Conservation (phyloP, 192 early-diverging fungal species). For the Lunasporangiospora selenospora region DNA sequence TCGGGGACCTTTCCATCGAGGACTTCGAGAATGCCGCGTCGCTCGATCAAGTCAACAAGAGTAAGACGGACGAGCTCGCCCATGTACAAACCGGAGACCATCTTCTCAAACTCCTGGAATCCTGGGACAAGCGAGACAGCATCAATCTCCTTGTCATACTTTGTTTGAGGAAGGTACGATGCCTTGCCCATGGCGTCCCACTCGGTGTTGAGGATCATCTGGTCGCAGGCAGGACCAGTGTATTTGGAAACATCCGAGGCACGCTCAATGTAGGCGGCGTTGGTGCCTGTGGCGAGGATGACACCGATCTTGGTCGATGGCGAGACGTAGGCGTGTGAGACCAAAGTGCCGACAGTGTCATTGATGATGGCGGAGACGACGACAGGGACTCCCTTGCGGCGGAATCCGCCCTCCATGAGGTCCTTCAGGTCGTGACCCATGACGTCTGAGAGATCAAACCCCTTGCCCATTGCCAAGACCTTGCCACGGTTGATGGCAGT, state of each 20-base stretch:
- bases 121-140: constrained; percentile 77
- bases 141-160: constrained; percentile 88
- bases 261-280: constrained; percentile 94
- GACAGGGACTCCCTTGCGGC: constrained; percentile 74
- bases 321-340: constrained; percentile 87
- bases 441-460: constrained; percentile 77
- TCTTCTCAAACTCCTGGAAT: constrained; percentile 95
- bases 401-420: constrained; percentile 83
- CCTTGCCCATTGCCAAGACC: constrained; percentile 78
- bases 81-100: constrained; percentile 94
- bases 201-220: constrained; percentile 97
- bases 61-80: constrained; percentile 89
- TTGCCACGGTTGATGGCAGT: constrained; percentile 59
- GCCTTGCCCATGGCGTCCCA: constrained; percentile 86
- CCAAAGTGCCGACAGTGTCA: constrained; percentile 94
- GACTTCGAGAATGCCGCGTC: constrained; percentile 76
- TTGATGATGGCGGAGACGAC: constrained; percentile 93
- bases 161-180: constrained; percentile 80
- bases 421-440: constrained; percentile 87
- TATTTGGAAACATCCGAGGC: constrained; percentile 78
- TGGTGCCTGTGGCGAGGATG: constrained; percentile 95
- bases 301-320: constrained; percentile 83
- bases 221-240: constrained; percentile 55
- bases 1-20: constrained; percentile 66
- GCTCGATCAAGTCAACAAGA: constrained; percentile 82